These are phyloP conservation scores for Daldinia sp. DNA, from an alignment of 2,329 filamentous ascomycete species.

Conservation along the genomic window DNA sequence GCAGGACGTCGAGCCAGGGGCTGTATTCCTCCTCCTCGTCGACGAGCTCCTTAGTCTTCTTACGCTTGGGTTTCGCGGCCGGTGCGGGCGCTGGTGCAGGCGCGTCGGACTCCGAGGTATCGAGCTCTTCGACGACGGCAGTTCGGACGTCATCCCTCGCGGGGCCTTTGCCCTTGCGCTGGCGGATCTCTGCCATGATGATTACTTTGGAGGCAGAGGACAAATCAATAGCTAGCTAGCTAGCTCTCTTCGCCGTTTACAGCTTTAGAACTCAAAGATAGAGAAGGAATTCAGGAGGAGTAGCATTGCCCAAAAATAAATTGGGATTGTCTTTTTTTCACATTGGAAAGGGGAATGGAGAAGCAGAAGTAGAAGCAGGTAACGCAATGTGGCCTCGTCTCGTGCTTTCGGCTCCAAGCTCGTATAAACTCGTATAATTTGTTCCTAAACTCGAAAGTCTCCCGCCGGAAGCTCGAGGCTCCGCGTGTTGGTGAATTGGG, in stretches of 20 bases:
- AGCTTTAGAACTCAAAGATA: neutral
- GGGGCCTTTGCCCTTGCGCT: conserved; percentile 57
- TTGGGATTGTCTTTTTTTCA: conserved; percentile 3
- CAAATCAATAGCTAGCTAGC: too few relatives aligned
- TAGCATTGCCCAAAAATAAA: conserved; percentile 5
- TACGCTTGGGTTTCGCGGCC: conserved; percentile 41
- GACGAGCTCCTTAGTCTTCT: conserved; percentile 50
- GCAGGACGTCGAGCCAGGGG: conserved; percentile 73
- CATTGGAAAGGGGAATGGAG: conserved; percentile 5
- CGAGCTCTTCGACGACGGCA: conserved; percentile 48
- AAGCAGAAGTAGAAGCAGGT: neutral
- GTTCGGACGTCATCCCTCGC: conserved; percentile 50
- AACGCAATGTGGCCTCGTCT: conserved; percentile 37
- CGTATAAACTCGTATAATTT: conserved; percentile 4
- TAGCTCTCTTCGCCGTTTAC: too few relatives aligned
- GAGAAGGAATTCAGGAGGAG: neutral
- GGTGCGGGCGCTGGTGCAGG: conserved; percentile 30
- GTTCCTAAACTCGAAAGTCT: conserved; percentile 15
- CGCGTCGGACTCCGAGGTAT: conserved; percentile 39
- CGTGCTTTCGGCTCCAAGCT: neutral
- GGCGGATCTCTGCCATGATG: conserved; percentile 53
- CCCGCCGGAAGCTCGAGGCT: conserved; percentile 32
- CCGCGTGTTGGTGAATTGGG: conserved; percentile 36
- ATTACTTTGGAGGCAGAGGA: neutral
- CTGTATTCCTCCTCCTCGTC: conserved; percentile 74